Base-by-base conservation (phyloP, 192 early-diverging fungal species). In the Linnemannia zychae region DNA sequence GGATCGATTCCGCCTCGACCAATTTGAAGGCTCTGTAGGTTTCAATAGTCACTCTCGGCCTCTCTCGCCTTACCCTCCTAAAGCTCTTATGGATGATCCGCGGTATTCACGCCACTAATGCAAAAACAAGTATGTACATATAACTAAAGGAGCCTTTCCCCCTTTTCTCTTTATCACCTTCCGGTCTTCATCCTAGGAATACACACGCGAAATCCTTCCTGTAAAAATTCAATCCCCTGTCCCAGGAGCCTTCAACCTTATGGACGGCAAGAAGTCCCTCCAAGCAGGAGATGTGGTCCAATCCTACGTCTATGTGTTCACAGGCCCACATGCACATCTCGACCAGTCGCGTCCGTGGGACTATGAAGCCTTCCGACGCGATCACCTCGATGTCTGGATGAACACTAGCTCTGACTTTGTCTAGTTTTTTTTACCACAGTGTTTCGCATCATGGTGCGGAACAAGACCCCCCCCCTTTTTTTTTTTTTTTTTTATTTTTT, bases 271-370 rank as follows among this genome's bases (percentile, higher is more conserved):
- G 3, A 63, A 57, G 9, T 40, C 83, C 4, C 34, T 85, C 33
- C 24, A 44, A 4, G 40, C 73, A 22, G 83, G 83, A n/a, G 74
- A 78, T 18, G 3, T 72, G 31, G 70, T 85, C 33, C 20, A 53
- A 47, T 67, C 83, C 11, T 79, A 85, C 40, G 83, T 85, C 2
- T 85, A 85, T 40, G 33, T 85, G 16, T 85, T 85, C 36, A 76
- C 83, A 0, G 83, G 83, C 4, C 78, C 83, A 4, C 50, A 52
- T 47, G 40, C 37, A 22, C 60, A 79, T n/a, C 60, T 85, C 18
- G 74, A 79, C 31, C 40, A 6, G 17, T 60, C 83, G 4, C 74
- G 63, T 31, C 60, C 52, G 18, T 85, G 83, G 83, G 83, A 85
- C 44, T 85, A 76, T 73, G 74, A 79, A 22, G 65, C 77, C 1